Conservation (phyloP, 2,329 filamentous ascomycete genomes). For the Raffaelea albimanens region DNA sequence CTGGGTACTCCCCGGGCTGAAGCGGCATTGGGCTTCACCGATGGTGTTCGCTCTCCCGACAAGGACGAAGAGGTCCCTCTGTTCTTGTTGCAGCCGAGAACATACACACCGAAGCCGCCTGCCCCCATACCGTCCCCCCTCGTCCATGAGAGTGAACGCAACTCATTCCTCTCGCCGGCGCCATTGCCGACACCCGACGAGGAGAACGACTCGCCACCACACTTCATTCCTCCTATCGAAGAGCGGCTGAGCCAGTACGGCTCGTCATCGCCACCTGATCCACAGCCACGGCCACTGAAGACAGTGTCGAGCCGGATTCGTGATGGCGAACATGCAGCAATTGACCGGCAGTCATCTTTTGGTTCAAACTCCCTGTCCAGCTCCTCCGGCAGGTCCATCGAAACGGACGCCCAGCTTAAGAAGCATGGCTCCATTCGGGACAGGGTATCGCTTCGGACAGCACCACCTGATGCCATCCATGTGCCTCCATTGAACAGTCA, state of each 20-base stretch:
- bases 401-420: constrained; percentile 4
- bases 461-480: constrained; percentile 42
- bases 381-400: constrained; percentile 1
- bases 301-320: background rate
- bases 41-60: background rate
- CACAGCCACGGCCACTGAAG: background rate
- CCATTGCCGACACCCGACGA: background rate
- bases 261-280: background rate
- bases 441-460: constrained; percentile 43
- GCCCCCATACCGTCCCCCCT: constrained; percentile 39
- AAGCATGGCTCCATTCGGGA: constrained; percentile 39
- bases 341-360: background rate
- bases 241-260: constrained; percentile 2
- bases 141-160: constrained; percentile 18
- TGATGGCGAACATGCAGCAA: background rate
- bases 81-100: constrained; percentile 47
- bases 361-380: background rate
- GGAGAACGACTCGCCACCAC: background rate
- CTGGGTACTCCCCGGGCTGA: background rate
- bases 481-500: constrained; percentile 36
- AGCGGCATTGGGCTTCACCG: background rate
- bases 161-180: background rate
- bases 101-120: constrained; percentile 44
- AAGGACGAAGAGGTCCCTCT: constrained; percentile 27
- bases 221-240: constrained; percentile 3